Conservation (phyloP, 192 early-diverging fungal species). For the Umbelopsis sp. region DNA sequence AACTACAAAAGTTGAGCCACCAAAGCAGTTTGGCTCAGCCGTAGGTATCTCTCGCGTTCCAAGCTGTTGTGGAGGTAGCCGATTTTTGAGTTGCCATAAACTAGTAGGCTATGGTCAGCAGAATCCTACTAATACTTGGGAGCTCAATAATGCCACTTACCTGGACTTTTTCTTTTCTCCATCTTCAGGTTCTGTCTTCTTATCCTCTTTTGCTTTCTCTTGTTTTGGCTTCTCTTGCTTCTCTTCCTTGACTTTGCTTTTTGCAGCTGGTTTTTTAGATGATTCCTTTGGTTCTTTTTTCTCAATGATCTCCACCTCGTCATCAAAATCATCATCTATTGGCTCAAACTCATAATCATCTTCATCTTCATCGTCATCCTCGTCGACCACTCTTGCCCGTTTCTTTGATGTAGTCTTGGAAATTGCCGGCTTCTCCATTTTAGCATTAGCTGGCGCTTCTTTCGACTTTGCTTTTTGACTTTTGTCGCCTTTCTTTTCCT, state of each 20-base stretch:
- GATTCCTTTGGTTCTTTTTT: not conserved
- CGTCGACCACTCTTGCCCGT: not conserved
- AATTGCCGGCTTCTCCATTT: no score
- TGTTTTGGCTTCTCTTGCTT: not conserved
- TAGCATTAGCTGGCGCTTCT: not conserved
- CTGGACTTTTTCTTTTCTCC: conserved; percentile 13
- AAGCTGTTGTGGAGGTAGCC: conserved; percentile 30
- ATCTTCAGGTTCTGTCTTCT: not conserved
- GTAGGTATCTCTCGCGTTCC: conserved; percentile 35
- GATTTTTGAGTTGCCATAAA: conserved; percentile 25
- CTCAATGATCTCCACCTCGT: not conserved
- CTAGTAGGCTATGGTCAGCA: not conserved
- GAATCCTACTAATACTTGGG: not conserved
- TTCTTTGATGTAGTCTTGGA: conserved; percentile 1
- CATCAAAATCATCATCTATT: not conserved
- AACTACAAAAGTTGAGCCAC: conserved; percentile 87
- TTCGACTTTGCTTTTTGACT: not conserved
- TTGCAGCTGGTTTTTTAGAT: not conserved
- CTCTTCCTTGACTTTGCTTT: not conserved
- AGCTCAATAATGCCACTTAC: not conserved
- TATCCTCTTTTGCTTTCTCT: not conserved
- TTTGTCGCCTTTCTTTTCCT: not conserved
- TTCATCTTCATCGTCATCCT: not conserved
- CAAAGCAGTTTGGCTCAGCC: conserved; percentile 32
- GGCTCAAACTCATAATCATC: conserved; percentile 5